Evolutionary conservation across 805 yeast species (phyloP), one percentile per base, ranked within the genome.

Genomic region (Saccharomycopsis sp.): DNA sequence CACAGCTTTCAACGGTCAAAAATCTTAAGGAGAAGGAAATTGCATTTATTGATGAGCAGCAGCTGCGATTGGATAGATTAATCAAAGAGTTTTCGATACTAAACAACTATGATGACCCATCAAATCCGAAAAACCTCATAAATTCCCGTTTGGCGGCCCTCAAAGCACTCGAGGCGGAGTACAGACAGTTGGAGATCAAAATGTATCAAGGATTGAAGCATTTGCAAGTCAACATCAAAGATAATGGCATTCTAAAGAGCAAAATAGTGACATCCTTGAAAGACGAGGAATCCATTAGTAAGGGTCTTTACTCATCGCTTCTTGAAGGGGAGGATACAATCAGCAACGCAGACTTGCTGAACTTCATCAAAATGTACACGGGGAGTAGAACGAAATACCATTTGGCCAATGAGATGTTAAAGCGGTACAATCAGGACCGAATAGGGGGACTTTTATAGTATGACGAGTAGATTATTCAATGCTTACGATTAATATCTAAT

Each of bases 221-320:
- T 2, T 34, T 34, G n/a, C 62, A 60, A 34, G 18, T 60, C 5
- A 52, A 57, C 12, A 53, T 56, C 44, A 60, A 57, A 34, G 62
- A 57, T 34, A 55, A 48, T 14, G 47, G 47, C 9, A 51, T 60
- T 2, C 50, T 60, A 9, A n/a, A 24, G 14, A 46, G 18, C 8
- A 57, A 57, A 37, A 47, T 60, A 12, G 34, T 9, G 14, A 24
- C 24, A 15, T 53, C 52, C 5, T 34, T 57, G 15, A 48, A 34
- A 21, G 56, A 54, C 2, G 53, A 51, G 21, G 52, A 54, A n/a
- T 37, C 52, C 34, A 18, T 54, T 3, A 57, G 60, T 21, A 37
- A 37, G 7, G 51, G 46, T 20, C 46, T 60, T 20, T 41, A 50
- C 23, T 50, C 48, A 5, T 56, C 53, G 14, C 37, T 52, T 16